Evolutionary conservation across 1,139 yeast genomes (phyloP).

Genomic region (Geotrichum carabidarum): DNA sequence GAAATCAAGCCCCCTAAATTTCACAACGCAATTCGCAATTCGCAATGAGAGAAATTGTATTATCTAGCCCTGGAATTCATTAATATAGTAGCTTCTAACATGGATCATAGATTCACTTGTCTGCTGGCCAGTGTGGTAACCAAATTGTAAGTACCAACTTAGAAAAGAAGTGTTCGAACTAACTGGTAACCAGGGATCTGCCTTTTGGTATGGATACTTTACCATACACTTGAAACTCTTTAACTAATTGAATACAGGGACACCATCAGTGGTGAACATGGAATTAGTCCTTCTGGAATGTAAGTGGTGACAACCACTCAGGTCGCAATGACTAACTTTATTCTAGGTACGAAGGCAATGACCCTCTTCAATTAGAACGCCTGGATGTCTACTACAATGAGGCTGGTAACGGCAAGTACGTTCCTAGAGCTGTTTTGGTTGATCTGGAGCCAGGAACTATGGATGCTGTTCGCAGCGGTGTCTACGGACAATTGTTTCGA

Average conservation of each 20-base stretch:
- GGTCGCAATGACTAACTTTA: background rate
- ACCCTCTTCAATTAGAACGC: slow-evolving; percentile 41
- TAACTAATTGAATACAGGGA: slow-evolving; percentile 44
- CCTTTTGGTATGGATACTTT: slow-evolving; percentile 53
- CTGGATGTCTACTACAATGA: slow-evolving; percentile 34
- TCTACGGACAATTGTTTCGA: slow-evolving; percentile 42
- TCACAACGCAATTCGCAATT: background rate
- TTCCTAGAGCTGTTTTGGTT: slow-evolving; percentile 45
- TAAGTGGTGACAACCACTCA: slow-evolving; percentile 18
- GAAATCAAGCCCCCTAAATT: slow-evolving; percentile 1
- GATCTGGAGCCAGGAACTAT: slow-evolving; percentile 47
- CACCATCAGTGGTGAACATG: slow-evolving; percentile 95
- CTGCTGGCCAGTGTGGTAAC: slow-evolving; percentile 99
- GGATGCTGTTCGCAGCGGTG: slow-evolving; percentile 42
- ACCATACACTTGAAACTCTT: background rate
- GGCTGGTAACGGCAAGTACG: slow-evolving; percentile 41
- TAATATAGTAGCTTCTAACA: slow-evolving; percentile 19
- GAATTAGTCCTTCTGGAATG: slow-evolving; percentile 73
- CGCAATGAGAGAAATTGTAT: slow-evolving; percentile 56
- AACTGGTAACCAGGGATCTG: slow-evolving; percentile 60
- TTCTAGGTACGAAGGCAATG: slow-evolving; percentile 30
- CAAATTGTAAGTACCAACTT: slow-evolving; percentile 64
- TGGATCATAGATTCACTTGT: slow-evolving; percentile 67
- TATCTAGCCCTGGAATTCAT: slow-evolving; percentile 28
- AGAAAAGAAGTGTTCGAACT: background rate